Percentiles rank a stretch among this genome's conserved stretches.
Evolutionary conservation across 768 basidiomycete genomes (phyloP).

Genomic region (Austroboletus eburneus): DNA sequence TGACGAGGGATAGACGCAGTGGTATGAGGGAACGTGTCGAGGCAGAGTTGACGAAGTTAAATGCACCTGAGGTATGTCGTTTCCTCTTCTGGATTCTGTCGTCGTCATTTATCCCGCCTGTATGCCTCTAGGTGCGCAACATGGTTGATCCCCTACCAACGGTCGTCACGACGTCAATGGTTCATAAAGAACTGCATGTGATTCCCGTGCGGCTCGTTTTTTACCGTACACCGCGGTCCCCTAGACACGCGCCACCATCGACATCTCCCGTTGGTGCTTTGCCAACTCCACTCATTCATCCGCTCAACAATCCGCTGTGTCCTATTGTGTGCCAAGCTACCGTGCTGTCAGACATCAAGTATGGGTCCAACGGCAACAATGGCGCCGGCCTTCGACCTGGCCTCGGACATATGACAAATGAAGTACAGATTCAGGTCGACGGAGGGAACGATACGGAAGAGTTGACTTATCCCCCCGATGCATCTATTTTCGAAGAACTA

Average conservation of each 20-base stretch:
- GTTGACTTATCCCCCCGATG: conserved; percentile 9
- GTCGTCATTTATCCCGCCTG: background rate
- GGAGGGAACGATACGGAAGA: conserved; percentile 1
- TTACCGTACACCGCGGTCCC: conserved; percentile 31
- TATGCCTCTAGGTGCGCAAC: background rate
- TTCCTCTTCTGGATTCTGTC: background rate
- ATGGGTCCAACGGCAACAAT: background rate
- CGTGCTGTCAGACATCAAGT: conserved; percentile 9
- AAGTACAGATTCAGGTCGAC: background rate
- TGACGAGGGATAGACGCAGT: conserved; percentile 29
- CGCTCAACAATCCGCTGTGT: conserved; percentile 16
- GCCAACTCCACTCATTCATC: conserved; percentile 12
- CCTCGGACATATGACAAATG: background rate
- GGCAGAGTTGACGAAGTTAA: conserved; percentile 24
- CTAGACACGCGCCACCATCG: background rate
- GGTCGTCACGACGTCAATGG: conserved; percentile 31
- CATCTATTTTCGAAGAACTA: conserved; percentile 70
- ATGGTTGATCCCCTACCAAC: conserved; percentile 15
- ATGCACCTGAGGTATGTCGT: conserved; percentile 15
- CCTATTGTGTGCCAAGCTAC: conserved; percentile 31
- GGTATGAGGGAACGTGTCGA: conserved; percentile 20
- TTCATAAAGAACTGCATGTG: conserved; percentile 34
- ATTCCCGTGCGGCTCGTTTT: conserved; percentile 34
- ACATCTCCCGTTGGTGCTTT: background rate
- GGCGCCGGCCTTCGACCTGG: background rate